Evolutionary conservation across 2,329 filamentous ascomycete species (phyloP).

Genomic region (Scortechinia acanthostroma): DNA sequence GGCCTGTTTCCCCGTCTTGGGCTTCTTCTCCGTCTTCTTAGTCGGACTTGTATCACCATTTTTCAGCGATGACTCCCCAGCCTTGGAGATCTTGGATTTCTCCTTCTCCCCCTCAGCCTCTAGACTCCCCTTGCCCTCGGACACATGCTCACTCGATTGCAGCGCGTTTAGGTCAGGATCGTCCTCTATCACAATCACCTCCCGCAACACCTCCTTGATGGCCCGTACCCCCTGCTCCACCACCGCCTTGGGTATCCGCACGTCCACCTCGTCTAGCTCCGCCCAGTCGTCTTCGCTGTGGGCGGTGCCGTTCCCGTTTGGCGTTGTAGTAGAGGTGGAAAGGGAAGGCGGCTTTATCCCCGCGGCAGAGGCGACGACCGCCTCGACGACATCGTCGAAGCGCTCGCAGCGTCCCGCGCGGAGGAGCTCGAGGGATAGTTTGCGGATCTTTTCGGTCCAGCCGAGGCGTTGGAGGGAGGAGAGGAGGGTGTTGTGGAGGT

Average conservation of each 20-base stretch:
- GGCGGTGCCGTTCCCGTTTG: not conserved
- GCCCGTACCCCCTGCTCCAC: not conserved
- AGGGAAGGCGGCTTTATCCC: not conserved
- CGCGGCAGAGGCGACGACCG: not conserved
- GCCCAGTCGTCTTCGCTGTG: not conserved
- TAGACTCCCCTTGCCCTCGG: not conserved
- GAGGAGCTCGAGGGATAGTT: not conserved
- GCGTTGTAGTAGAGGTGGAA: not conserved
- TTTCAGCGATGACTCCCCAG: not conserved
- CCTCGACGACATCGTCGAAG: not conserved
- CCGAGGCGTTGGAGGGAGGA: not conserved
- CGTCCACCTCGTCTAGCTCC: not conserved
- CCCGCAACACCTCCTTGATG: not conserved
- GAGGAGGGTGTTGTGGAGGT: not conserved
- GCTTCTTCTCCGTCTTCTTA: constrained; percentile 15
- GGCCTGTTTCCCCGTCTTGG: constrained; percentile 10
- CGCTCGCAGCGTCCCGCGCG: not conserved
- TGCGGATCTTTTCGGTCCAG: not conserved
- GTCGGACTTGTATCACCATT: constrained; percentile 9
- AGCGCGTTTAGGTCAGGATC: not conserved
- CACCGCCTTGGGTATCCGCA: not conserved
- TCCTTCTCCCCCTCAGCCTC: not conserved
- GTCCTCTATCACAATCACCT: not conserved
- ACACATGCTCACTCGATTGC: too few species aligned
- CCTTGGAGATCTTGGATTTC: too few species aligned